Conservation (phyloP, 2,329 filamentous ascomycete species). For the Fusarium devonianum region DNA sequence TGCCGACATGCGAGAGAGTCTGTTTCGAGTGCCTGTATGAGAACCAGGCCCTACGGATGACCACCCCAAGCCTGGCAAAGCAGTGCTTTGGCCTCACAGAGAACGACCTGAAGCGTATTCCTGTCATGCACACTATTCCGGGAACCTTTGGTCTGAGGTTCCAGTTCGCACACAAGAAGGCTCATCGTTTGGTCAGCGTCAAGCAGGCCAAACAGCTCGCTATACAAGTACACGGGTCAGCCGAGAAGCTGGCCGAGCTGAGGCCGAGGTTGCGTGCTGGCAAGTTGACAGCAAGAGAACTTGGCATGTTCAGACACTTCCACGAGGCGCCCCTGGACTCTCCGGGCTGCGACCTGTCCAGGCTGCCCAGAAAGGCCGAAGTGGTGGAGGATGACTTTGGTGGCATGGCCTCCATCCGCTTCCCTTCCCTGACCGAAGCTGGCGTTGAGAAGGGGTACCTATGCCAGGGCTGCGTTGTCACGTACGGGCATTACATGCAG, state of each 20-base stretch:
- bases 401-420: conserved; percentile 38
- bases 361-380: conserved; percentile 21
- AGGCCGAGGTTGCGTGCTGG: conserved; percentile 18
- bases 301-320: conserved; percentile 31
- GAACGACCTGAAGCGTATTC: conserved; percentile 30
- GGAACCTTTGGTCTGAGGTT: conserved; percentile 35
- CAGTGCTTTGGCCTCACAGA: conserved; percentile 38
- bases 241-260: conserved; percentile 16
- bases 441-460: conserved; percentile 30
- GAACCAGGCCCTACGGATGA: conserved; percentile 39
- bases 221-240: conserved; percentile 38
- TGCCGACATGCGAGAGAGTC: conserved; percentile 44
- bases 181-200: conserved; percentile 39
- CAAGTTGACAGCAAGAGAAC: conserved; percentile 23
- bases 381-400: conserved; percentile 35
- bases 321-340: conserved; percentile 33
- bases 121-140: conserved; percentile 34
- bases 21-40: conserved; percentile 43
- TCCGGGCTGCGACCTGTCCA: conserved; percentile 35
- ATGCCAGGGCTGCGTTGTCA: conserved; percentile 38
- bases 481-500: conserved; percentile 31
- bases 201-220: conserved; percentile 42
- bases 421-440: conserved; percentile 34
- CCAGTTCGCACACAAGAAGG: conserved; percentile 19
- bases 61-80: conserved; percentile 29